Evolutionary conservation across 768 basidiomycete genomes (phyloP).

Genomic region (Steccherinum ochraceum): DNA sequence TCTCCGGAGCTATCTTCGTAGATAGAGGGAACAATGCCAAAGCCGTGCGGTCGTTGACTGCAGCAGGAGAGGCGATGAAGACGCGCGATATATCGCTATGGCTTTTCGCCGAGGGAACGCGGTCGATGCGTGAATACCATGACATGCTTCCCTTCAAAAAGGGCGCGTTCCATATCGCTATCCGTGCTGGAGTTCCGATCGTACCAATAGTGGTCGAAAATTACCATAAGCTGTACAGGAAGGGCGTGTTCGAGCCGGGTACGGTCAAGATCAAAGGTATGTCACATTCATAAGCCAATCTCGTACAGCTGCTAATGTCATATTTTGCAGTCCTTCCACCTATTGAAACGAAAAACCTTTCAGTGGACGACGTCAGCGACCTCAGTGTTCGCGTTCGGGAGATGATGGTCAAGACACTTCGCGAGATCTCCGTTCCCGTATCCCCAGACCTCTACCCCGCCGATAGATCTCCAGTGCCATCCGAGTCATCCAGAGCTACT

Average conservation of each 20-base stretch:
- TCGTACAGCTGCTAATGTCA: background rate
- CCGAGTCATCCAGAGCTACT: slow-evolving; percentile 3
- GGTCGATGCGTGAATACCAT: slow-evolving; percentile 59
- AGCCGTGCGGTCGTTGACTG: slow-evolving; percentile 70
- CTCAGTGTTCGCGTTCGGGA: slow-evolving; percentile 65
- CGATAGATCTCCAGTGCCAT: background rate
- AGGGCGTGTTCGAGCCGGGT: slow-evolving; percentile 70
- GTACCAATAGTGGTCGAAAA: slow-evolving; percentile 91
- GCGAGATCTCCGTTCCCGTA: slow-evolving; percentile 64
- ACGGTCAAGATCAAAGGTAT: slow-evolving; percentile 77
- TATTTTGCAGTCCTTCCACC: slow-evolving; percentile 76
- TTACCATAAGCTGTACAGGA: slow-evolving; percentile 82
- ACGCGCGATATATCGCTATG: slow-evolving; percentile 65
- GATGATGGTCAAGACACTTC: slow-evolving; percentile 73
- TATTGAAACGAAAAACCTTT: slow-evolving; percentile 67
- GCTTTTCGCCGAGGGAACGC: slow-evolving; percentile 97
- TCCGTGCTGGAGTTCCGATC: slow-evolving; percentile 86
- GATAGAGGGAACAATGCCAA: slow-evolving; percentile 74
- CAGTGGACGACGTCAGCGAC: slow-evolving; percentile 58
- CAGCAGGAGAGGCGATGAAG: slow-evolving; percentile 79
- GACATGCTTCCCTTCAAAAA: slow-evolving; percentile 90
- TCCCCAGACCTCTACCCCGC: slow-evolving; percentile 20
- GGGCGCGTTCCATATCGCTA: slow-evolving; percentile 94
- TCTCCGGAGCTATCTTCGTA: slow-evolving; percentile 88
- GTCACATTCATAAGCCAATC: slow-evolving; percentile 16